Evolutionary conservation across 768 basidiomycete species (phyloP).

Genomic region (Clavulina sp.): DNA sequence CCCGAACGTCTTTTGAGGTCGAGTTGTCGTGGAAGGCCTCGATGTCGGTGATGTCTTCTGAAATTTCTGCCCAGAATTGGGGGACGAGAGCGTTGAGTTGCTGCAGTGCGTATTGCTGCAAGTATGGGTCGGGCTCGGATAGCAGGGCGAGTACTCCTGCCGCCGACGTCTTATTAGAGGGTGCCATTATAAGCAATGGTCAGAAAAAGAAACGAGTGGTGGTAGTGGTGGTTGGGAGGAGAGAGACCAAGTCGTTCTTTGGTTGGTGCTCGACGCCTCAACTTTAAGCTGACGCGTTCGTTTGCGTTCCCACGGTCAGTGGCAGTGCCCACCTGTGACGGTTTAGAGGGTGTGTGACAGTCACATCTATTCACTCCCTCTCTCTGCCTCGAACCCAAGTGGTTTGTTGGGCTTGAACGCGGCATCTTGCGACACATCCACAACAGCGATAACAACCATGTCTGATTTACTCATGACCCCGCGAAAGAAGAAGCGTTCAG

Average conservation of each 20-base stretch:
- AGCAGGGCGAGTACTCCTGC: conserved; percentile 86
- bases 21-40: conserved; percentile 81
- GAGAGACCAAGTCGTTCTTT: neutral
- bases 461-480: neutral
- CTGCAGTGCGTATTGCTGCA: conserved; percentile 83
- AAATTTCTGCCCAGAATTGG: conserved; percentile 97
- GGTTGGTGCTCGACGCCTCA: neutral
- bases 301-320: neutral
- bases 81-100: conserved; percentile 70
- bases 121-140: conserved; percentile 63
- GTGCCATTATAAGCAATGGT: conserved; percentile 31
- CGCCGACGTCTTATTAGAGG: conserved; percentile 58
- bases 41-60: conserved; percentile 45
- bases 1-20: conserved; percentile 52
- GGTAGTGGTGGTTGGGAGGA: neutral
- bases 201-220: neutral
- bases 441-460: neutral
- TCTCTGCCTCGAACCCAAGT: neutral
- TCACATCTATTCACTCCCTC: too few species aligned
- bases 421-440: neutral
- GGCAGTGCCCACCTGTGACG: neutral
- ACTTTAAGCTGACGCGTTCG: neutral
- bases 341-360: too few species aligned
- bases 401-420: neutral
- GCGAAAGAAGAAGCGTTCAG: conserved; percentile 8